These are phyloP conservation scores for Drosera capensis DNA, from an alignment of 148 eudicot species.

Conservation along the genomic window DNA sequence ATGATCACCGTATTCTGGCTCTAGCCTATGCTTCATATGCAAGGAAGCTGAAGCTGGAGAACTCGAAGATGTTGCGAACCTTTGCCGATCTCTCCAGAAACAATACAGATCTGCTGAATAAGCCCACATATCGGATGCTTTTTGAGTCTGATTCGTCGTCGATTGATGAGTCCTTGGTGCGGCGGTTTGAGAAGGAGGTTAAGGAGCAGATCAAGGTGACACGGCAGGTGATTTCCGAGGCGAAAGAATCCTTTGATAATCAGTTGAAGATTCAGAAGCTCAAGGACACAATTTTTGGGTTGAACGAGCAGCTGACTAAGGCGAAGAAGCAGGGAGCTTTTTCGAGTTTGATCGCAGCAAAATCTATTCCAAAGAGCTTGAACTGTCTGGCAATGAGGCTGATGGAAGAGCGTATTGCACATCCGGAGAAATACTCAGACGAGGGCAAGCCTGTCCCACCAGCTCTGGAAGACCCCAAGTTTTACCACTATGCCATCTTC, in stretches of 20 bases:
- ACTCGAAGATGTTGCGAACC: conserved; percentile 34
- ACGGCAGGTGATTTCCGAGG: conserved; percentile 72
- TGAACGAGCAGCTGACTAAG: conserved; percentile 73
- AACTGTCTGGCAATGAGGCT: conserved; percentile 80
- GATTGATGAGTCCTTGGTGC: conserved; percentile 43
- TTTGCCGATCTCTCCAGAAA: conserved; percentile 50
- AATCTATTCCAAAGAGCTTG: conserved; percentile 86
- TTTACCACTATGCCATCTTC: conserved; percentile 83
- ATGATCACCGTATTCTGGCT: conserved; percentile 36
- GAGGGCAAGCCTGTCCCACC: conserved; percentile 52
- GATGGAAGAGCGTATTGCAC: conserved; percentile 81
- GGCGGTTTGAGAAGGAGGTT: conserved; percentile 82
- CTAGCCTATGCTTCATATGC: conserved; percentile 45
- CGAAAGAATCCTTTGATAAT: conserved; percentile 82
- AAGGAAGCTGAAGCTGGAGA: conserved; percentile 45
- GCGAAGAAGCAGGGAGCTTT: conserved; percentile 94
- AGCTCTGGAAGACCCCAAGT: conserved; percentile 72
- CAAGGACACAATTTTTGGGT: conserved; percentile 64
- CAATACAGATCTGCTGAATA: conserved; percentile 26
- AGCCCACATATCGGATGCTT: conserved; percentile 24
- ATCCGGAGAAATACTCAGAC: conserved; percentile 59
- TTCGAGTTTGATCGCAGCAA: conserved; percentile 90
- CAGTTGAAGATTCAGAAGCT: conserved; percentile 94
- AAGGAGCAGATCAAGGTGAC: conserved; percentile 75
- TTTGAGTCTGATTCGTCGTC: conserved; percentile 40